Conservation (phyloP, 441 rosid species). For the Jatropha podagrica region DNA sequence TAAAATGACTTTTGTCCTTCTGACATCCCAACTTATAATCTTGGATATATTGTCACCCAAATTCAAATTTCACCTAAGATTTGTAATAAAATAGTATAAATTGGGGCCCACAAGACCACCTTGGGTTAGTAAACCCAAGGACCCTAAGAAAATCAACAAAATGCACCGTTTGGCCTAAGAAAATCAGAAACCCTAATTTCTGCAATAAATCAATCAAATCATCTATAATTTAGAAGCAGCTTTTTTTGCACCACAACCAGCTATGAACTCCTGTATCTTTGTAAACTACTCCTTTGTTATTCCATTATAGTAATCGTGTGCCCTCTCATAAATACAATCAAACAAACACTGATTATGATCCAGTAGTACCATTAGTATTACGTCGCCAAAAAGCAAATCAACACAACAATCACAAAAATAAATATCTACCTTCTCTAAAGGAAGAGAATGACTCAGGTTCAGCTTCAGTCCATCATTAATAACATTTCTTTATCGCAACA, state of each 20-base stretch:
- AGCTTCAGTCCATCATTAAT: conserved; percentile 78
- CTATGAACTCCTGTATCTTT: conserved; percentile 93
- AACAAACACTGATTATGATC: not conserved
- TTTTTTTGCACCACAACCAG: conserved; percentile 60
- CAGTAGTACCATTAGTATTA: not conserved
- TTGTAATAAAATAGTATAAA: too few species aligned
- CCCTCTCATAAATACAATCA: conserved; percentile 57
- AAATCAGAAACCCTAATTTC: too few species aligned
- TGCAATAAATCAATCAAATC: conserved; percentile 2
- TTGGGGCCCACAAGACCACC: too few species aligned
- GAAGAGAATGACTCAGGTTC: conserved; percentile 68
- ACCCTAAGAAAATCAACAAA: too few species aligned
- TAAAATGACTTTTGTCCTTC: too few species aligned
- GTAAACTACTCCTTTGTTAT: conserved; percentile 86
- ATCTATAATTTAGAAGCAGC: conserved; percentile 64
- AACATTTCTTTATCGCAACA: conserved; percentile 66
- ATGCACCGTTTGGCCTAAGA: too few species aligned
- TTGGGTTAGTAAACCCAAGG: too few species aligned
- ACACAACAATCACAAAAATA: not conserved
- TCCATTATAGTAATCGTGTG: conserved; percentile 65
- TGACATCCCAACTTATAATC: too few species aligned
- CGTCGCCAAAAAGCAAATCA: not conserved
- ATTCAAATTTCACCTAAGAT: too few species aligned
- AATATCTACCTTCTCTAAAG: conserved; percentile 73
- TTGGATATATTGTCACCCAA: too few species aligned